These are phyloP conservation scores for Trichocomaceae sp. DNA, from an alignment of 2,329 filamentous ascomycete genomes.

Conservation along the genomic window DNA sequence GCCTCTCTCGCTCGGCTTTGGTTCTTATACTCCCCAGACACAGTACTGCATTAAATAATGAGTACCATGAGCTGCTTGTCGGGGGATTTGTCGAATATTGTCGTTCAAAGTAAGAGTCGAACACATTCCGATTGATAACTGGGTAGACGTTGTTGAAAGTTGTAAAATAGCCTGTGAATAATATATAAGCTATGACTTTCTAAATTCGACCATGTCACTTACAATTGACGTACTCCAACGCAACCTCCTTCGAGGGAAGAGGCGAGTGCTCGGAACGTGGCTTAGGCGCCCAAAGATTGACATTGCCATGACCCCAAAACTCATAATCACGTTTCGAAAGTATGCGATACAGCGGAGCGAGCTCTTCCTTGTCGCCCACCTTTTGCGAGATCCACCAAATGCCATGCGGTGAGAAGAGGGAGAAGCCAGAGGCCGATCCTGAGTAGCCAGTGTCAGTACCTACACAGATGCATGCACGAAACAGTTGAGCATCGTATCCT, in stretches of 20 bases:
- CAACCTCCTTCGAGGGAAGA: not conserved
- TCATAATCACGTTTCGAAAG: not conserved
- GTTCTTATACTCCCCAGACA: slow-evolving; percentile 6
- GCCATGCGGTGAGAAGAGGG: slow-evolving; percentile 6
- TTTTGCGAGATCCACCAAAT: slow-evolving; percentile 4
- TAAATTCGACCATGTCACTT: not conserved
- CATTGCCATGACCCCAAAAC: not conserved
- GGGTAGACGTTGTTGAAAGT: slow-evolving; percentile 4
- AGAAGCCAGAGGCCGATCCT: slow-evolving; percentile 8
- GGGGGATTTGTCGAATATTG: slow-evolving; percentile 5
- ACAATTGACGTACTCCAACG: slow-evolving; percentile 4
- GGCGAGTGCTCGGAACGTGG: slow-evolving; percentile 1
- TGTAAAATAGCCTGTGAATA: not conserved
- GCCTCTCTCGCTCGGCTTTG: slow-evolving; percentile 4
- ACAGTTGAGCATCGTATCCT: too few relatives aligned
- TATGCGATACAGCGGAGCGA: not conserved
- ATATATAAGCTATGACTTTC: not conserved
- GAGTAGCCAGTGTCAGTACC: not conserved
- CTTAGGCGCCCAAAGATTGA: slow-evolving; percentile 2
- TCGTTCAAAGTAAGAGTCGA: not conserved
- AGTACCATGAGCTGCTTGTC: not conserved
- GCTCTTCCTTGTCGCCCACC: not conserved
- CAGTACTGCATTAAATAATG: slow-evolving; percentile 2
- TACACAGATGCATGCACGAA: not conserved
- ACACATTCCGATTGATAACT: not conserved